Evolutionary conservation across 805 yeast species (phyloP), one percentile per base, ranked within the genome.

Genomic region (Suhomyces sp.): DNA sequence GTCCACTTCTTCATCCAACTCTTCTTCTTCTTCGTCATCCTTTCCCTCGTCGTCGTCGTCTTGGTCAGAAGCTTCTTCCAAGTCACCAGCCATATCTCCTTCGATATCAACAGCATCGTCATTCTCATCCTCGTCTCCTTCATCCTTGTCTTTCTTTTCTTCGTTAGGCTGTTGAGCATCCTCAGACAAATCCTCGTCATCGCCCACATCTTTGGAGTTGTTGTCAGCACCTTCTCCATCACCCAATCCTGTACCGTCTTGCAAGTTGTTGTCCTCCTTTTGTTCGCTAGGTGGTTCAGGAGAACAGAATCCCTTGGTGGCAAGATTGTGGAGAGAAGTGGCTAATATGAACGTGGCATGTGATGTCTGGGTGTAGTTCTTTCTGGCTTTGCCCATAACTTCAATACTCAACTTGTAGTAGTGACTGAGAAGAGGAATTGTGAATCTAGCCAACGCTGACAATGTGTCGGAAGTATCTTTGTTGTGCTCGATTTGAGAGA

Each of bases 81-180:
- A 68, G 26, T 90, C 85, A 51, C 99, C 99, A 23, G 94, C 97
- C 96, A 94, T 90, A 61, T 94, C 98, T 35, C 97, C 97, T 61
- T 92, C 96, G 66, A 92, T 88, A 48, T 90, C 96, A 46, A 89
- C 91, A 5, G 97, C 97, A 66, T 90, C 90, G 57, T 90, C 90
- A 49, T 90, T 83, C 7, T 84, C 66, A 4, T 59, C 86, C n/a
- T 87, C 87, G 1, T 72, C 74, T 5, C 84, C 81, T n/a, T 84
- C 79, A 26, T 72, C 73, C 22, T 87, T 82, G 36, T 86, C 82
- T 40, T 73, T 64, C 49, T 87, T 81, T 36, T 91, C 92, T 48
- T 86, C 82, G 58, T 89, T 87, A 29, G 86, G 86, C 51, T 84
- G 82, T 60, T 87, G 90, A 0, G 88, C 88, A 59, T 84, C 80